Percentiles rank a stretch among this genome's conserved stretches.
Conservation (phyloP, 2,329 filamentous ascomycete genomes). For the Bipolaris sorokiniana region DNA sequence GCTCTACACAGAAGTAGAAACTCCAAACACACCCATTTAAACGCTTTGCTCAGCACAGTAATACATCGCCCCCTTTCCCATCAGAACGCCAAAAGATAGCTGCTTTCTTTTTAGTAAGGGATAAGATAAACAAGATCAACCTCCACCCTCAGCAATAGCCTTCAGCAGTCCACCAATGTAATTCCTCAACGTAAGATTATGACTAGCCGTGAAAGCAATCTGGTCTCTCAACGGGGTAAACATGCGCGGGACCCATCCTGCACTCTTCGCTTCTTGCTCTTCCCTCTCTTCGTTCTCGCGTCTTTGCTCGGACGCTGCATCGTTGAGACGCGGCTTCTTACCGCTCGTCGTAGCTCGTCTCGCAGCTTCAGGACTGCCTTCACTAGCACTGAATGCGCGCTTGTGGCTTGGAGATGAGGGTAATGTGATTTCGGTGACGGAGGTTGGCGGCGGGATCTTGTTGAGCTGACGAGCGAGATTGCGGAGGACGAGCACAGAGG, state of each 20-base stretch:
- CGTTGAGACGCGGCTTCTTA: slow-evolving; percentile 52
- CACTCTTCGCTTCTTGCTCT: slow-evolving; percentile 58
- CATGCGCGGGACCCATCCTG: slow-evolving; percentile 69
- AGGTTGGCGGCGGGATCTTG: slow-evolving; percentile 43
- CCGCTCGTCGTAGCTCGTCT: slow-evolving; percentile 40
- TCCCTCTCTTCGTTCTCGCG: slow-evolving; percentile 46
- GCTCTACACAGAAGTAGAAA: background rate
- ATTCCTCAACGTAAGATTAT: slow-evolving; percentile 60
- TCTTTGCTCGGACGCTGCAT: slow-evolving; percentile 39
- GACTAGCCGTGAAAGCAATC: slow-evolving; percentile 71
- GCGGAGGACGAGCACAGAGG: slow-evolving; percentile 75
- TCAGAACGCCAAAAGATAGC: background rate
- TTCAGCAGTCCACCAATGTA: slow-evolving; percentile 48
- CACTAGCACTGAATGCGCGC: slow-evolving; percentile 40
- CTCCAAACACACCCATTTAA: background rate
- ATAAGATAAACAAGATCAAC: slow-evolving; percentile 6
- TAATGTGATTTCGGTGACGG: slow-evolving; percentile 29
- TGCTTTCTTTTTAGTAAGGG: background rate
- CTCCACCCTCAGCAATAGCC: slow-evolving; percentile 44
- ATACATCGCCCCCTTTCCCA: background rate
- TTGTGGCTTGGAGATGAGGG: slow-evolving; percentile 38
- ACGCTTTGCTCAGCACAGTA: background rate
- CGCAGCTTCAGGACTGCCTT: slow-evolving; percentile 33
- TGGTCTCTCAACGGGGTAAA: slow-evolving; percentile 70
- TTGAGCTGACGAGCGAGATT: slow-evolving; percentile 68